Conservation (phyloP, 768 basidiomycete genomes). For the Amyloporia xantha region DNA sequence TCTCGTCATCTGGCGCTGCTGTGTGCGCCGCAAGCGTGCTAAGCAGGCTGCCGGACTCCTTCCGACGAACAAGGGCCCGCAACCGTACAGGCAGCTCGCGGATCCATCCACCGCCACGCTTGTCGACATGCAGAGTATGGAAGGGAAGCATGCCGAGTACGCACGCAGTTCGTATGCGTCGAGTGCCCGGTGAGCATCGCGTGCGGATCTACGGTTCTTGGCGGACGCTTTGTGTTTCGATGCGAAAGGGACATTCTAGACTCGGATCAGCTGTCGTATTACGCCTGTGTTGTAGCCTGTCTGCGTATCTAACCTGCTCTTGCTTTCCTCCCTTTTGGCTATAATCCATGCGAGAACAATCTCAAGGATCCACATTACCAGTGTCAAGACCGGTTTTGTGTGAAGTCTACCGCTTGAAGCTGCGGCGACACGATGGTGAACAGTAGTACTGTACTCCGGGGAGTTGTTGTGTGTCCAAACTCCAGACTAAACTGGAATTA, state of each 20-base stretch:
- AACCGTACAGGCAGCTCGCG: slow-evolving; percentile 13
- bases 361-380: no score
- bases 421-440: no score
- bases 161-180: background rate
- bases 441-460: no score
- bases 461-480: no score
- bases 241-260: background rate
- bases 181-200: background rate
- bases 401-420: no score
- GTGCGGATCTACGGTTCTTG: background rate
- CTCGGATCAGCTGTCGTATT: background rate
- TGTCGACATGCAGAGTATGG: slow-evolving; percentile 1
- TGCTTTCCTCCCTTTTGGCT: no score
- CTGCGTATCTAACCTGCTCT: background rate
- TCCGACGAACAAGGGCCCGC: slow-evolving; percentile 4
- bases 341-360: no score
- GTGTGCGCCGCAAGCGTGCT: slow-evolving; percentile 17
- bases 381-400: no score
- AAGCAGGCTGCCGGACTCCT: slow-evolving; percentile 7
- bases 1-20: slow-evolving; percentile 26
- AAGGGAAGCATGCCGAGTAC: background rate
- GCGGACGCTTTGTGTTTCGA: no score
- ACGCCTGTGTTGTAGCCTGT: background rate
- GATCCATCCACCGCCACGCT: slow-evolving; percentile 5
- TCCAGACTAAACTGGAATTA: no score